Conservation (phyloP, 1,139 yeast species). For the Suhomyces taliae region DNA sequence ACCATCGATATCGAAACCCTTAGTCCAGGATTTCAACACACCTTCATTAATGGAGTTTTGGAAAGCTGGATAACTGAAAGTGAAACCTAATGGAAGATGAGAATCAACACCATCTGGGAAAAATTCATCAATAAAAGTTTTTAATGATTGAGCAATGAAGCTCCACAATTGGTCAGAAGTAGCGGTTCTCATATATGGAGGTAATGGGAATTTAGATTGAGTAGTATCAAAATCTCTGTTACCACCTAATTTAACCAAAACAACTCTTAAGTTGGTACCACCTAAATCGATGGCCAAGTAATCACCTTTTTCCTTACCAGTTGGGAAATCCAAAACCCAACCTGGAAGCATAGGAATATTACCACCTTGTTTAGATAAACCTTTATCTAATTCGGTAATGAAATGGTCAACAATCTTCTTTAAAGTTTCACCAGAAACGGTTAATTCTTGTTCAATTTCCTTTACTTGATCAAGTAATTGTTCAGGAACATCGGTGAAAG, state of each 20-base stretch:
- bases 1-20: slow-evolving; percentile 91
- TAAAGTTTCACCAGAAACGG: slow-evolving; percentile 60
- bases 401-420: slow-evolving; percentile 64
- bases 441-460: slow-evolving; percentile 61
- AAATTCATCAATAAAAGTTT: slow-evolving; percentile 58
- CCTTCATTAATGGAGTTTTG: slow-evolving; percentile 85
- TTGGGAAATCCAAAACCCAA: slow-evolving; percentile 93
- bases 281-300: slow-evolving; percentile 93
- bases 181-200: slow-evolving; percentile 75
- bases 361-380: slow-evolving; percentile 73
- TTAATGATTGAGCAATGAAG: slow-evolving; percentile 82
- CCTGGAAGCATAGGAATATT: slow-evolving; percentile 96
- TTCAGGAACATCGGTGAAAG: slow-evolving; percentile 74
- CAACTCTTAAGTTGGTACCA: slow-evolving; percentile 92
- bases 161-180: slow-evolving; percentile 74
- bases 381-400: slow-evolving; percentile 69
- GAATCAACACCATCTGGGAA: slow-evolving; percentile 58
- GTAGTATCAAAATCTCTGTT: slow-evolving; percentile 75
- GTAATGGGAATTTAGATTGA: slow-evolving; percentile 80
- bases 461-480: slow-evolving; percentile 60
- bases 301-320: slow-evolving; percentile 86
- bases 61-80: slow-evolving; percentile 90
- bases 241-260: slow-evolving; percentile 78
- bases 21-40: slow-evolving; percentile 93
- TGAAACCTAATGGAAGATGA: slow-evolving; percentile 82